Evolutionary conservation across 2,329 filamentous ascomycete genomes (phyloP).

Genomic region (Trichoderma citrinoviride): DNA sequence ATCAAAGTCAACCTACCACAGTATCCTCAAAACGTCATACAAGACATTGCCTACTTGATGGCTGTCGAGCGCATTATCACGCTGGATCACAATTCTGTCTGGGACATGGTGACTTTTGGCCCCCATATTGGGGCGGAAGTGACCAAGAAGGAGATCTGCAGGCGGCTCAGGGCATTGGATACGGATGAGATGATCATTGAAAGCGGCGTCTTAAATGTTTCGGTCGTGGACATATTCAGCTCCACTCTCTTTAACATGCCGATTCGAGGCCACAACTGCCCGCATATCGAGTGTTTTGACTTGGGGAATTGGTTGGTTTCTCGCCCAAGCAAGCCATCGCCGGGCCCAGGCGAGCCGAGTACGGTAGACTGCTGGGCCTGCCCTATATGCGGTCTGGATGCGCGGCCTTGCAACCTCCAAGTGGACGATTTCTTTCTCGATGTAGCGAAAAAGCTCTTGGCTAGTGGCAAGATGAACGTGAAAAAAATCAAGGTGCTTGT

Average conservation of each 20-base stretch:
- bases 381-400: conserved; percentile 76
- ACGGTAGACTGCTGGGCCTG: conserved; percentile 77
- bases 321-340: conserved; percentile 47
- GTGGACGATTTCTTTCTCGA: conserved; percentile 71
- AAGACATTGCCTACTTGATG: conserved; percentile 48
- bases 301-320: conserved; percentile 75
- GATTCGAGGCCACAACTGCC: conserved; percentile 66
- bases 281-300: conserved; percentile 87
- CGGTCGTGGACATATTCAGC: conserved; percentile 66
- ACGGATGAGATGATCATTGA: conserved; percentile 62
- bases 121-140: conserved; percentile 44
- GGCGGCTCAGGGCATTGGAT: conserved; percentile 38
- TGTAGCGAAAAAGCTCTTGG: conserved; percentile 55
- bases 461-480: conserved; percentile 25
- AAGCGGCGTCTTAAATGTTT: conserved; percentile 53
- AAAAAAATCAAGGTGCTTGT: conserved; percentile 33
- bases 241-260: conserved; percentile 65
- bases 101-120: conserved; percentile 39
- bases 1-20: conserved; percentile 51
- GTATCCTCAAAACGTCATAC: conserved; percentile 29
- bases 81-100: conserved; percentile 44
- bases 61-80: conserved; percentile 70
- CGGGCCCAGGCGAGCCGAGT: conserved; percentile 45
- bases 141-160: conserved; percentile 58
- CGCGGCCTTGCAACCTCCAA: conserved; percentile 66